Conservation (phyloP, 176 grass and related monocot genomes). For the Metroxylon sagu region DNA sequence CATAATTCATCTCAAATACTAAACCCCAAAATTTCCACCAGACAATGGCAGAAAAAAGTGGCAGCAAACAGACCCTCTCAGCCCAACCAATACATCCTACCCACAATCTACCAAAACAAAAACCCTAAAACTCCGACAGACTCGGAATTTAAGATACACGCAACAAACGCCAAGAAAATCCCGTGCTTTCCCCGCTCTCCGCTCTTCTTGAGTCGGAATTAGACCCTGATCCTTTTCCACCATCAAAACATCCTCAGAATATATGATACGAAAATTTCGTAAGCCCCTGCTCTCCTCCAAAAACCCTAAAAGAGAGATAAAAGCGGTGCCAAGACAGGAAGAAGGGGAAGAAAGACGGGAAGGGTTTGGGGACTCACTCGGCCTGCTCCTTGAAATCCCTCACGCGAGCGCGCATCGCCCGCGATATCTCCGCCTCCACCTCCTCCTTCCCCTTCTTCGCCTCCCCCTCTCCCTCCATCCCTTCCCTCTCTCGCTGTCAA, state of each 20-base stretch:
- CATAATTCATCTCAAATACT: too few species aligned
- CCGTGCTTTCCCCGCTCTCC: too few species aligned
- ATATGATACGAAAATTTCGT: background rate
- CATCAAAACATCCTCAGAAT: background rate
- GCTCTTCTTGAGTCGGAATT: too few species aligned
- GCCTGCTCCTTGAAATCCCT: constrained; percentile 76
- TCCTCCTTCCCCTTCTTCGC: constrained; percentile 20
- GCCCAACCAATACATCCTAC: too few species aligned
- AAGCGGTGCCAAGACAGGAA: background rate
- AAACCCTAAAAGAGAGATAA: background rate
- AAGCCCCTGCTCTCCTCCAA: background rate
- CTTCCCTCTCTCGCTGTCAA: constrained; percentile 13
- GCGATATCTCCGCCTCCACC: constrained; percentile 56
- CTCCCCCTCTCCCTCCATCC: constrained; percentile 8
- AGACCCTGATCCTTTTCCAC: too few species aligned
- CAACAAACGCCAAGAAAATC: too few species aligned
- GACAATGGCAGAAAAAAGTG: too few species aligned
- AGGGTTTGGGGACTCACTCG: constrained; percentile 32
- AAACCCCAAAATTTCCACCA: too few species aligned
- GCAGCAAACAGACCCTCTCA: too few species aligned
- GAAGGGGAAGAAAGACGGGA: background rate
- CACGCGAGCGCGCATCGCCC: constrained; percentile 47
- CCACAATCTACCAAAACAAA: too few species aligned
- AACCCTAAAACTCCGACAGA: too few species aligned
- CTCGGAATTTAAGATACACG: too few species aligned